Evolutionary conservation across 2,329 filamentous ascomycete species (phyloP).

Genomic region (Aspergillus eucalypticola): DNA sequence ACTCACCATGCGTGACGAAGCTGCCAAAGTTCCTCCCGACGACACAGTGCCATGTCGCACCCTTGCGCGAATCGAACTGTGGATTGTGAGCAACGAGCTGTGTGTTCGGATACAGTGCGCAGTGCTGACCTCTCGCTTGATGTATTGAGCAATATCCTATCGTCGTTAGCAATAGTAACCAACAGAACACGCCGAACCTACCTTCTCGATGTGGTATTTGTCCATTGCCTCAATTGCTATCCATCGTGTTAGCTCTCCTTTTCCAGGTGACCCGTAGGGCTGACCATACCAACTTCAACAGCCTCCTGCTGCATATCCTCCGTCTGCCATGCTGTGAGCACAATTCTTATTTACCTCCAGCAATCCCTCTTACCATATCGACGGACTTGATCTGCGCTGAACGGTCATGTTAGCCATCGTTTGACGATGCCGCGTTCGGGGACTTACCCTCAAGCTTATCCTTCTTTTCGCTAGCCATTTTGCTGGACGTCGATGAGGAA

Average conservation of each 20-base stretch:
- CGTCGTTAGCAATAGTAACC: not conserved
- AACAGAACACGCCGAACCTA: slow-evolving; percentile 29
- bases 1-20: slow-evolving; percentile 89
- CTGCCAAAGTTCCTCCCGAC: slow-evolving; percentile 98
- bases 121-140: slow-evolving; percentile 79
- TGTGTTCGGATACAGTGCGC: slow-evolving; percentile 20
- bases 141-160: slow-evolving; percentile 91
- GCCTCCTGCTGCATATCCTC: slow-evolving; percentile 97
- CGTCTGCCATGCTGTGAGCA: slow-evolving; percentile 59
- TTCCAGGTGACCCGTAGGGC: not conserved
- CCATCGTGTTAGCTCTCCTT: slow-evolving; percentile 28
- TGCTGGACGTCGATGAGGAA: slow-evolving; percentile 1
- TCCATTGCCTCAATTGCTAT: slow-evolving; percentile 70
- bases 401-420: slow-evolving; percentile 21
- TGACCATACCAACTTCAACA: slow-evolving; percentile 82
- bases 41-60: slow-evolving; percentile 98
- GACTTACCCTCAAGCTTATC: slow-evolving; percentile 75
- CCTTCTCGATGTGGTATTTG: slow-evolving; percentile 72
- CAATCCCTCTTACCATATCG: slow-evolving; percentile 75
- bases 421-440: not conserved
- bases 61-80: slow-evolving; percentile 95
- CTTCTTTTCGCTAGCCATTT: slow-evolving; percentile 56
- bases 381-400: slow-evolving; percentile 95
- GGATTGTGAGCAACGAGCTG: slow-evolving; percentile 23
- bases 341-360: slow-evolving; percentile 12